Evolutionary conservation across 2,329 filamentous ascomycete species (phyloP), one percentile per base, ranked within the genome.

Genomic region (Dendrostoma leiphaemia): DNA sequence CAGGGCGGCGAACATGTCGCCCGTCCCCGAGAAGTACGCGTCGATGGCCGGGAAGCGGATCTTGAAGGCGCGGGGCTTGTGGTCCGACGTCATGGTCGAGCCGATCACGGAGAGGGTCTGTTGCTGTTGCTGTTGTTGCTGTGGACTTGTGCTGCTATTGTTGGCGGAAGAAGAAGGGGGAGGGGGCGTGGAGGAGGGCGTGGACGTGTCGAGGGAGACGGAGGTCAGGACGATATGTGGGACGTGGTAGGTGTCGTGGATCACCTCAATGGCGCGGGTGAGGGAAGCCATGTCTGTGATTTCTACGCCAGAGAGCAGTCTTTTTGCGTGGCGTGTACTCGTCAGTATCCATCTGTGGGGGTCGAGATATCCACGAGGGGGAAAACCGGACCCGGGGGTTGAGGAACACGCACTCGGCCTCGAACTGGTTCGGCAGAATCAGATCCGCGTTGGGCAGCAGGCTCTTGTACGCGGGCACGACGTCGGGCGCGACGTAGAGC

Each of bases 1-100:
- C 43, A 99, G 79, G 7, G 93, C 93, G 28, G 91, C 93, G 67
- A 99, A 97, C 93, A 99, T 97, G 74, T 99, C 94, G 44, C 94
- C 94, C 0, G 95, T 97, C 37, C 94, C 94, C 63, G 89, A 91
- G 73, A 97, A 99, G 78, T 94, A 96, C 72, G 91, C 90, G 67
- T 96, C 89, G 56, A 97, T 86, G 26, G 88, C 83, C 0, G 93
- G 91, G 53, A 97, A 90, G 53, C 89, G 84, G 64, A 97, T 86
- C 64, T 88, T 86, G 78, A 97, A 99, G 49, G 93, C 80, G n/a
- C 94, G 86, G 0, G 93, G 85, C 38, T 77, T 78, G 60, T 84
- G 82, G 59, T 71, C 74, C 44, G 78, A 81, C 52, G 77, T 80
- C 66, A 85, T 86, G 17, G 86, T 91, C 10, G 89, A 92, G 53